Evolutionary conservation across 441 rosid species (phyloP).

Genomic region (Melastoma candidum): DNA sequence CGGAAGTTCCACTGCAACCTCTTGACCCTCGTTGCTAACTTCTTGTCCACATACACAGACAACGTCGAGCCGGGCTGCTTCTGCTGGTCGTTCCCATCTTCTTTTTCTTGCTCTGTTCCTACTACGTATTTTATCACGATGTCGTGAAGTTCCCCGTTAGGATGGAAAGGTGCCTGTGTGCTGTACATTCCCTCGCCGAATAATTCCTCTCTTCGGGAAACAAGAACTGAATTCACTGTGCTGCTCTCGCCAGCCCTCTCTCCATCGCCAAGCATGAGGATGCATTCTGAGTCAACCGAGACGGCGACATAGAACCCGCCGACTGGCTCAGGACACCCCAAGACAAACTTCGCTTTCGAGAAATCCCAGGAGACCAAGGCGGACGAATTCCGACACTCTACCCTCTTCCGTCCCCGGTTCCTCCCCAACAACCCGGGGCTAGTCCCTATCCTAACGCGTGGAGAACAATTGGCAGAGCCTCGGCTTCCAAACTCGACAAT

Average conservation of each 20-base stretch:
- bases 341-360: not conserved
- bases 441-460: not conserved
- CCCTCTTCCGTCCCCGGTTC: not conserved
- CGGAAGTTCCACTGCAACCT: slow-evolving; percentile 7
- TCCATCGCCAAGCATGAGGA: not conserved
- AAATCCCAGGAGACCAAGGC: not conserved
- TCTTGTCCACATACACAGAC: not conserved
- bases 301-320: not conserved
- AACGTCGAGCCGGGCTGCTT: not conserved
- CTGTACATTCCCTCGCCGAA: not conserved
- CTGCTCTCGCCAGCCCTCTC: not conserved
- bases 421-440: not conserved
- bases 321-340: not conserved
- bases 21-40: not conserved
- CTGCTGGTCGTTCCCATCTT: not conserved
- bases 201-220: not conserved
- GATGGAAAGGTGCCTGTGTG: not conserved
- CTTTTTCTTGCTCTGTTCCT: not conserved
- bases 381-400: not conserved
- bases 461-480: too few species aligned
- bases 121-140: slow-evolving; percentile 1
- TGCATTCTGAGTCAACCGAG: not conserved
- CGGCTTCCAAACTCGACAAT: too few species aligned
- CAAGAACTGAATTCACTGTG: not conserved
- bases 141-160: not conserved